Evolutionary conservation across 2,329 filamentous ascomycete species (phyloP), one percentile per base, ranked within the genome.

Genomic region (Venturiaceae sp.): DNA sequence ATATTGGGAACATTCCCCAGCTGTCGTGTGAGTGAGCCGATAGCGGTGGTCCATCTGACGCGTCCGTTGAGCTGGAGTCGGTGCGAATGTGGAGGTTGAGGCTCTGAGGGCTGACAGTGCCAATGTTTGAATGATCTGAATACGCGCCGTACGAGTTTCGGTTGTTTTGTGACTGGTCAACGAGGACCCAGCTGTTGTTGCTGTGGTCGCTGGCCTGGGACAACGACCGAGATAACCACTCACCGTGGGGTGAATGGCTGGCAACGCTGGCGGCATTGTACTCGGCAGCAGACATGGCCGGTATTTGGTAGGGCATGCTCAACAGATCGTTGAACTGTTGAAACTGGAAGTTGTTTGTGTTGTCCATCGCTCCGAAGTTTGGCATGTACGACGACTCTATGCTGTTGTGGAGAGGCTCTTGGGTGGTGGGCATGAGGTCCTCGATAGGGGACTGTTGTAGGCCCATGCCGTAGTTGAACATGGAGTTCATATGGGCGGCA

Each of bases 51-150:
- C 65, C 75, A 62, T 82, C 80, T 4, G 85, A 83, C 34, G 92
- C 87, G 1, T 85, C 83, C 1, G 88, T 94, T 2, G 90, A 94
- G 66, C 95, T 90, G 3, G 92, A 96, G 66, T 87, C 85, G 58
- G 87, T 92, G 64, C 92, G 84, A 67, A 95, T 81, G 75, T 96
- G 92, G 55, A 97, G 77, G 1, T 36, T 91, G 95, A 74, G 96
- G 88, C 62, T 87, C 84, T 59, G 58, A 1, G 92, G 92, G 73
- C 96, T 96, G 78, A 95, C 95, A 67, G 96, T 92, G 64, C 88
- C 85, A 14, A 76, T 75, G 60, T 74, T 75, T 41, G 68, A 66
- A 11, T 62, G 64, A 47, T 85, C 78, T 50, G 81, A 50, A 23
- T 26, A 59, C 14, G 58, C 60, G 64, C 92, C 88, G 64, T 88